Evolutionary conservation across 805 yeast genomes (phyloP), one percentile per base, ranked within the genome.

Genomic region (Saturnispora galanensis): DNA sequence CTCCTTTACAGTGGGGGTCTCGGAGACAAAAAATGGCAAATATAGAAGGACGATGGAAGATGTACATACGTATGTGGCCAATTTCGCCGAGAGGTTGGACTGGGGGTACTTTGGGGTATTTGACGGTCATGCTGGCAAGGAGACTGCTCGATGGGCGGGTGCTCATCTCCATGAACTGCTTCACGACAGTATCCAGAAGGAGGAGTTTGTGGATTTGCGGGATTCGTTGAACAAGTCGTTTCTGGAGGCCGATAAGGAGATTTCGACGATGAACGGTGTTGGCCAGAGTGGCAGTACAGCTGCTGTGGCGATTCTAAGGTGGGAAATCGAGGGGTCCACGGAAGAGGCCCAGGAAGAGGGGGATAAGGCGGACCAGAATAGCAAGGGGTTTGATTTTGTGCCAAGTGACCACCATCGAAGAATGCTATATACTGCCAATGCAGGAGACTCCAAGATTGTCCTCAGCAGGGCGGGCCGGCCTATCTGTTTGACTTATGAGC

Each of bases 81-180:
- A 89, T 66, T 89, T 84, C 67, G 93, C 89, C n/a, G 95, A 86
- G 53, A 63, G 87, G 46, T 67, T 83, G 29, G 96, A 88, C 60
- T 84, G 95, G 83, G 97, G 96, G 2, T 90, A 85, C 59, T 88
- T 90, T 72, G 97, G 94, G 13, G 74, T 90, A 1, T 90, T 88
- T 64, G 98, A 90, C 63, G 98, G 98, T 10, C 98, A 90, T 65
- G 97, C 97, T 2, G 98, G 98, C 17, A 79, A 79, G 45, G 86
- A 79, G 52, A 82, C 95, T 8, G 95, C 98, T 1, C 77, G 90
- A 55, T 89, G 95, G 94, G 88, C 97, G 66, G 95, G 96, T 0
- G 79, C 85, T 50, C 79, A 84, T 55, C 62, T 90, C 46, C 97
- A 90, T 59, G 67, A 78, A 18, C 64, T 83, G 29, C 59, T 84